Evolutionary conservation across 1,284 basidiomycete genomes (phyloP), one percentile per base, ranked within the genome.

Genomic region (Ceraceosorus bombacis): DNA sequence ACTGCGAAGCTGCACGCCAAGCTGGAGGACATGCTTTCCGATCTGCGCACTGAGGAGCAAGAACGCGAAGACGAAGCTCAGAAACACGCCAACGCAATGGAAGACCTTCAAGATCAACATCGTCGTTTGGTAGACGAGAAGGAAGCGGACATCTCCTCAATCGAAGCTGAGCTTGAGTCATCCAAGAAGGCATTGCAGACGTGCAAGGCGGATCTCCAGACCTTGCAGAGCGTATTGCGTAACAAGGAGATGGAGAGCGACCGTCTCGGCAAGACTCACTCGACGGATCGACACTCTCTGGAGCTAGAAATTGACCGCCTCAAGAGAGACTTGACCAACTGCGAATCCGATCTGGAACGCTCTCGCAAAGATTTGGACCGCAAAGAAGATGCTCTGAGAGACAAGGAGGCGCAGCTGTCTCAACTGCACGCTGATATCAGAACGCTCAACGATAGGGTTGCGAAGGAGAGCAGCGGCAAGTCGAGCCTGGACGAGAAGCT

Each of bases 281-380:
- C 87, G 1, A 87, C 86, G 8, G 88, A 90, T 53, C 55, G 51
- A 9, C 51, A 61, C 39, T 54, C 58, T 13, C 80, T 97, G 48
- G 89, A 95, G 77, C 83, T 96, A 37, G 93, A 97, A 78, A 83
- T 91, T 4, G 93, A 96, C 69, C 82, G 91, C 1, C 81, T 94
- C 53, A 87, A 88, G 74, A 84, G 92, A 40, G 94, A 97, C 75
- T 76, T 95, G 27, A 84, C 86, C 65, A 81, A 87, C 6, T 82
- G 87, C 9, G 89, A 94, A 71, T 85, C 87, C 65, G 90, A 95
- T 57, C 81, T 95, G 6, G 79, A 83, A 12, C 84, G 87, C 10
- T 84, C 86, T 2, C 82, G 88, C 55, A 83, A 85, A 62, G 90
- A 92, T 54, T 78, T 90, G 12, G 84, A 85, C 15, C 84, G 86